Evolutionary conservation across 2,329 filamentous ascomycete genomes (phyloP).

Genomic region (Ceratocystis ficicola): DNA sequence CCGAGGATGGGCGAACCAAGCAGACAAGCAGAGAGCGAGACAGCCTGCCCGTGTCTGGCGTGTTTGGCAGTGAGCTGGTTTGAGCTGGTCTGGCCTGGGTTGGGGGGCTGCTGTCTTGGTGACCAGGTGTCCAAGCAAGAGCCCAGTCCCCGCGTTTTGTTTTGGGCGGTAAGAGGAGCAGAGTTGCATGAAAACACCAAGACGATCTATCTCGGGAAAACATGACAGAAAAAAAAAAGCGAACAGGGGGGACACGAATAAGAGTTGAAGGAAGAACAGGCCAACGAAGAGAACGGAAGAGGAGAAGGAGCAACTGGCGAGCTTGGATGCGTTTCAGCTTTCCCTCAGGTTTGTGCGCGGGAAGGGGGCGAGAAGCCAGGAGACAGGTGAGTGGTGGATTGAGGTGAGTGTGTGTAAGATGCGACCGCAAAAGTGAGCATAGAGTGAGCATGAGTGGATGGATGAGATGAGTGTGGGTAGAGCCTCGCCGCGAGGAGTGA

Average conservation of each 20-base stretch:
- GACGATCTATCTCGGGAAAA: neutral
- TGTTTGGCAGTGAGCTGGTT: too few relatives aligned
- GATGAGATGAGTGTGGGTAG: neutral
- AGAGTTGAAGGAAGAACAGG: neutral
- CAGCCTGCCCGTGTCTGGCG: too few relatives aligned
- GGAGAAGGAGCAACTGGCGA: neutral
- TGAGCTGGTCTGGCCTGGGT: too few relatives aligned
- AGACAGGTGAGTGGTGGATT: neutral
- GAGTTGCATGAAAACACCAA: constrained; percentile 1
- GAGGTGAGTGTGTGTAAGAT: neutral
- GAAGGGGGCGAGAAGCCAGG: neutral
- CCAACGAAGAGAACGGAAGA: neutral
- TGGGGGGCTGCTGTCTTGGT: too few relatives aligned
- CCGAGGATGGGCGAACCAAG: neutral
- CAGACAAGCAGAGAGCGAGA: neutral
- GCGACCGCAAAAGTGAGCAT: neutral
- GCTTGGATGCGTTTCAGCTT: neutral
- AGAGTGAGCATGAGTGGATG: neutral
- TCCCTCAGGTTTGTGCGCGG: neutral
- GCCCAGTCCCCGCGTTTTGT: too few relatives aligned
- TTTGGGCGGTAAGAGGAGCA: neutral
- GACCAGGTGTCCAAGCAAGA: too few relatives aligned
- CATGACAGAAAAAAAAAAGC: neutral
- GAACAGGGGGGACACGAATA: neutral
- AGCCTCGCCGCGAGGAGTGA: neutral